Conservation (phyloP, 2,329 filamentous ascomycete genomes). For the Calonectria honghensis region DNA sequence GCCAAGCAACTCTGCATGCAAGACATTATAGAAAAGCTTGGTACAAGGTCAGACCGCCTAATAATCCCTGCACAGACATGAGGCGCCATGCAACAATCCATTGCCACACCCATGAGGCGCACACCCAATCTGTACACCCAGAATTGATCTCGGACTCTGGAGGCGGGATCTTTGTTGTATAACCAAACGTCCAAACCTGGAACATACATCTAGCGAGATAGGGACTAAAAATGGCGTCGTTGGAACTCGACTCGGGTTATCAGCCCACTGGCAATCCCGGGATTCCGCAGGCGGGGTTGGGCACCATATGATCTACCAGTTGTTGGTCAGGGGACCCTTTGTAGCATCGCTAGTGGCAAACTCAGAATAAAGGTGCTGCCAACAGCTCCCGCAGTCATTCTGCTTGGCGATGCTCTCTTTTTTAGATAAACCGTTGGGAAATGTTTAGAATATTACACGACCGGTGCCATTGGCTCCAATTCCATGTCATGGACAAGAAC, state of each 20-base stretch:
- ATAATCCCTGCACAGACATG: not conserved
- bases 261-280: not conserved
- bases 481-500: not conserved
- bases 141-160: not conserved
- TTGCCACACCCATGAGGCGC: not conserved
- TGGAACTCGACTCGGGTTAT: not conserved
- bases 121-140: not conserved
- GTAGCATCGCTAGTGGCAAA: constrained; percentile 18
- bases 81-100: not conserved
- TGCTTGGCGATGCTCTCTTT: not conserved
- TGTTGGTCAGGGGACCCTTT: constrained; percentile 3
- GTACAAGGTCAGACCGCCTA: not conserved
- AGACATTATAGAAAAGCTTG: not conserved
- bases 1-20: not conserved
- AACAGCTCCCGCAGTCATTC: not conserved
- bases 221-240: not conserved
- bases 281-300: not conserved
- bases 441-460: not conserved
- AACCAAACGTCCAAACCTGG: not conserved
- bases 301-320: not conserved
- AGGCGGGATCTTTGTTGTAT: not conserved
- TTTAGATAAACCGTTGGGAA: not conserved
- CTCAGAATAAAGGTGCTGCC: not conserved
- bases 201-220: not conserved
- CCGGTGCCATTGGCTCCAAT: not conserved